Percentiles rank a stretch among this genome's conserved stretches.
These are phyloP conservation scores for Lasiosphaeria ovina DNA, from an alignment of 495 filamentous ascomycete genomes.

Conservation along the genomic window DNA sequence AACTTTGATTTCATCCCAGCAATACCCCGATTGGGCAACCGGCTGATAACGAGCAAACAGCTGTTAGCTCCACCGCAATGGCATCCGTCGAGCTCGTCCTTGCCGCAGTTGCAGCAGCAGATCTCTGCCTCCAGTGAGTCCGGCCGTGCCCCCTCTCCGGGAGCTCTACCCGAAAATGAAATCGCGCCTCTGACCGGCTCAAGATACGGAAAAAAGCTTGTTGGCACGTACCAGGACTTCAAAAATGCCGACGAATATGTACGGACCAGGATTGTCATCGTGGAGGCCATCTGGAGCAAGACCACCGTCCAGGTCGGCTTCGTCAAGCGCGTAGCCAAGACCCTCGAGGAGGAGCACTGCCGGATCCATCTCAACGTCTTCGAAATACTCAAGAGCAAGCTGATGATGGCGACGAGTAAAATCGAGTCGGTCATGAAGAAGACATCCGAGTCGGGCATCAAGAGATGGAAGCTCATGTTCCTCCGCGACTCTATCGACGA, in stretches of 20 bases:
- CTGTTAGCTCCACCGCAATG: neutral
- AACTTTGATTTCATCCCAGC: neutral
- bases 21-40: neutral
- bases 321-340: constrained; percentile 29
- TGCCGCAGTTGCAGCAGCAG: constrained; percentile 2
- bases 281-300: constrained; percentile 37
- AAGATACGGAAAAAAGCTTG: constrained; percentile 4
- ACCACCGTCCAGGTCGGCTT: constrained; percentile 36
- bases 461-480: constrained; percentile 2
- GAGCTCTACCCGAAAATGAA: neutral
- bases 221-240: neutral
- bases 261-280: constrained; percentile 31
- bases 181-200: neutral
- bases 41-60: neutral
- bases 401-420: constrained; percentile 3
- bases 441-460: constrained; percentile 8
- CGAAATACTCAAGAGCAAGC: constrained; percentile 1
- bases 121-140: constrained; percentile 4
- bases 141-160: neutral
- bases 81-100: constrained; percentile 3
- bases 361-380: constrained; percentile 1
- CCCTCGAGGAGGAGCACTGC: constrained; percentile 36
- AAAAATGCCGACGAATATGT: constrained; percentile 24
- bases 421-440: constrained; percentile 8
- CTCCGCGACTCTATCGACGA: constrained; percentile 19